phyloP scores from a whole-genome alignment of 2,329 filamentous ascomycete genomes.

The Apiospora koreana region DNA sequence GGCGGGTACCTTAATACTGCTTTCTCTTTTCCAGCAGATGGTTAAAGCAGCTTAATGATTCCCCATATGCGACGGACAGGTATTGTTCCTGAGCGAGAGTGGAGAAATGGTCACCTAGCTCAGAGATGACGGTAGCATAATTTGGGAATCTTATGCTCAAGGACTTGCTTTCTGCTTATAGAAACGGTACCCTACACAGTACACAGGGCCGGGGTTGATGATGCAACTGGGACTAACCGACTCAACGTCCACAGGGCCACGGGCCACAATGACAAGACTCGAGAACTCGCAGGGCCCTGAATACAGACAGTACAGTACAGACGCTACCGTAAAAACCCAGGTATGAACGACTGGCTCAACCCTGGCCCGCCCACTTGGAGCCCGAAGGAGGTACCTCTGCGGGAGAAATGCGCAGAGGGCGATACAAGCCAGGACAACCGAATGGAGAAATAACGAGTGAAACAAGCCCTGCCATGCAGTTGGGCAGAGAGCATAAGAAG shows the following conservation, averaged over 20 bases:
- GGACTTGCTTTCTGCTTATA: conserved; percentile 51
- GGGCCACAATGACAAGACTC: conserved; percentile 14
- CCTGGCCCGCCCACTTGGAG: conserved; percentile 7
- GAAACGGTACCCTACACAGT: conserved; percentile 42
- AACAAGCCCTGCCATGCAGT: conserved; percentile 46
- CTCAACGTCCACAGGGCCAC: conserved; percentile 20
- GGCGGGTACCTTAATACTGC: conserved; percentile 39
- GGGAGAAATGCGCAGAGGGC: not conserved
- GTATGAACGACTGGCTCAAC: not conserved
- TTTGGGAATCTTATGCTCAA: conserved; percentile 61
- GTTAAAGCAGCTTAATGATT: conserved; percentile 40
- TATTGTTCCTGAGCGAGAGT: conserved; percentile 47
- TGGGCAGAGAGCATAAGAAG: conserved; percentile 42
- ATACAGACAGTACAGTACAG: not conserved
- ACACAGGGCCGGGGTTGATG: conserved; percentile 37
- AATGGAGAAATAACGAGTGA: conserved; percentile 40
- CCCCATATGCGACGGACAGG: conserved; percentile 25
- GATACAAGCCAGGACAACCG: conserved; percentile 20
- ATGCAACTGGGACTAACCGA: conserved; percentile 40
- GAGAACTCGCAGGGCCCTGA: conserved; percentile 6
- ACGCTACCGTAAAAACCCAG: not conserved
- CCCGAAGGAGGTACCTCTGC: not conserved
- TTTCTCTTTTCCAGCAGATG: conserved; percentile 41
- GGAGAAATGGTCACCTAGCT: conserved; percentile 46
- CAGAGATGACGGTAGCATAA: conserved; percentile 56